These are phyloP conservation scores for Saturnispora besseyi DNA, from an alignment of 805 yeast species.

Conservation along the genomic window DNA sequence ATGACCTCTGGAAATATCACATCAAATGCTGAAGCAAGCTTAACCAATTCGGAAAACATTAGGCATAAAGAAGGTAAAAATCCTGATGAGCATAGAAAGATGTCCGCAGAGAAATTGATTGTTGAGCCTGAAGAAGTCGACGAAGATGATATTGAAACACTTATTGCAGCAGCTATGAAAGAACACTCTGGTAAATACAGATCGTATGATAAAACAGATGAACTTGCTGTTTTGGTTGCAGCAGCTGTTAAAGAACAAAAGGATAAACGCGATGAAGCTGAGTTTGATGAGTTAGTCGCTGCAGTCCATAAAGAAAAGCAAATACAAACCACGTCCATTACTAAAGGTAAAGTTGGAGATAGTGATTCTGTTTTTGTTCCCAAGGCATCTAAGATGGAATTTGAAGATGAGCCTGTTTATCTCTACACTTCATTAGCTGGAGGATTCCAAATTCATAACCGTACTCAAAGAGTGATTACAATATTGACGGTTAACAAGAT, in stretches of 20 bases:
- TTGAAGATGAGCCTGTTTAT: slow-evolving; percentile 55
- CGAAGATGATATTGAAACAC: slow-evolving; percentile 5
- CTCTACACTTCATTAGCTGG: slow-evolving; percentile 83
- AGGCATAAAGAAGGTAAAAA: slow-evolving; percentile 3
- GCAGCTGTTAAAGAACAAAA: slow-evolving; percentile 5
- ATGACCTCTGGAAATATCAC: no score
- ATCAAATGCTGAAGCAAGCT: neutral
- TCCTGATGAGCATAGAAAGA: neutral
- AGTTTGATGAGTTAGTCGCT: slow-evolving; percentile 21
- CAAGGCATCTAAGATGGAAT: slow-evolving; percentile 26
- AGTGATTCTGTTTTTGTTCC: slow-evolving; percentile 27
- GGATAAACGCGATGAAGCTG: slow-evolving; percentile 14
- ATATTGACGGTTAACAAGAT: slow-evolving; percentile 69
- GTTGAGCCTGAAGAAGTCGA: neutral
- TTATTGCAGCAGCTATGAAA: slow-evolving; percentile 5
- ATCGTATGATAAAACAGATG: slow-evolving; percentile 4
- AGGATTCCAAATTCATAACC: slow-evolving; percentile 66
- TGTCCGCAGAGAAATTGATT: neutral
- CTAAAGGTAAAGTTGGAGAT: neutral
- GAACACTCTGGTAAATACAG: slow-evolving; percentile 3
- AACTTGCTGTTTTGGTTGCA: slow-evolving; percentile 1
- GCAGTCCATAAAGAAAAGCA: slow-evolving; percentile 22
- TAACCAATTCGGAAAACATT: neutral
- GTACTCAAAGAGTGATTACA: slow-evolving; percentile 68
- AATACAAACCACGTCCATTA: neutral